Percentiles rank a stretch among this genome's conserved stretches.
phyloP scores from a whole-genome alignment of 1,284 basidiomycete genomes.

The Fomitopsis palustris region DNA sequence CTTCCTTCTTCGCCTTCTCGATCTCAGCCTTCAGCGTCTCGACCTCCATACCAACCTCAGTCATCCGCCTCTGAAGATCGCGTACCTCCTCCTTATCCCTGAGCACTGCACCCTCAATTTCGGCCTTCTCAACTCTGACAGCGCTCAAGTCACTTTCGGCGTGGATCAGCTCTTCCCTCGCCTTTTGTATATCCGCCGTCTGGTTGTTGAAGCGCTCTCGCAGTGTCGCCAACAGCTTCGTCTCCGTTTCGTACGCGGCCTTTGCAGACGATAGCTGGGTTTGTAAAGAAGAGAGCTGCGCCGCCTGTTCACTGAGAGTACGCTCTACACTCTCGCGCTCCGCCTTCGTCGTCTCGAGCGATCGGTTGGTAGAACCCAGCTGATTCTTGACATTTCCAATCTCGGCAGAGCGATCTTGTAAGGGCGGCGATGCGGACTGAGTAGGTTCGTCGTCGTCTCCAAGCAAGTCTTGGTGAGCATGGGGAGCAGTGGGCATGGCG shows the following conservation, averaged over 20 bases:
- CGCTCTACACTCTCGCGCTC: constrained; percentile 60
- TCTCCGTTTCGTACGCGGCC: constrained; percentile 85
- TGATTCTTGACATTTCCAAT: constrained; percentile 87
- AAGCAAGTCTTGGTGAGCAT: constrained; percentile 50
- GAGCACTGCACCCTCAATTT: constrained; percentile 85
- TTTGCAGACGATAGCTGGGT: constrained; percentile 75
- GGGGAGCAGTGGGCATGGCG: constrained; percentile 16
- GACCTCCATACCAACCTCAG: constrained; percentile 77
- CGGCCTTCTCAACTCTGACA: constrained; percentile 85
- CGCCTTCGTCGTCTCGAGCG: constrained; percentile 55
- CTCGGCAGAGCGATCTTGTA: constrained; percentile 73
- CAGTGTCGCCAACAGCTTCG: constrained; percentile 68
- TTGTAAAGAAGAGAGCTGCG: constrained; percentile 69
- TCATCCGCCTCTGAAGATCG: constrained; percentile 81
- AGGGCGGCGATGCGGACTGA: constrained; percentile 35
- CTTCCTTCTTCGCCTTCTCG: constrained; percentile 91
- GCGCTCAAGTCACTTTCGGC: constrained; percentile 93
- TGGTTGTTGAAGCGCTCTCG: constrained; percentile 75
- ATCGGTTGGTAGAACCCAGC: constrained; percentile 74
- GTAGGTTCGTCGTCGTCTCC: constrained; percentile 67
- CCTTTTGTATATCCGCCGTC: constrained; percentile 69
- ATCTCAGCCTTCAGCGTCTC: constrained; percentile 70
- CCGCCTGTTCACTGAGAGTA: constrained; percentile 57
- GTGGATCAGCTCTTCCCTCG: constrained; percentile 80
- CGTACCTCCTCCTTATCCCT: constrained; percentile 95